Evolutionary conservation across 192 early-diverging fungal species (phyloP), one percentile per base, ranked within the genome.

Genomic region (Coemansia reversa): DNA sequence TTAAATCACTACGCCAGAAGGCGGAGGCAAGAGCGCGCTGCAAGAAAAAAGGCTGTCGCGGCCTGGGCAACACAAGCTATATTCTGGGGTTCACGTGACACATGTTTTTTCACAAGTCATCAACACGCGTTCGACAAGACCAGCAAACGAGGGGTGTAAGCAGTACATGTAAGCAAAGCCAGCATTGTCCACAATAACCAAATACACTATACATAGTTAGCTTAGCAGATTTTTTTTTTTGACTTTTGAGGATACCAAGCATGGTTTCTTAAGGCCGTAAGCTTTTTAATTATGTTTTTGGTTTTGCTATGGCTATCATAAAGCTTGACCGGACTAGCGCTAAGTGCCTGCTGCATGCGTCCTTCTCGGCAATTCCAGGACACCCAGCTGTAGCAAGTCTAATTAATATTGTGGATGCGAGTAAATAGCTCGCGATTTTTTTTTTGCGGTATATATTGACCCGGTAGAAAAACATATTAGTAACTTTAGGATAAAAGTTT

Each of bases 351-450:
- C 12, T 72, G 39, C 5, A 75, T 66, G 22, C 72, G 22, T 75
- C 69, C 3, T 62, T 45, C 19, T 75, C 69, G 25, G 51, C 32
- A 8, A 61, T 60, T 16, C 61, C 50, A 28, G 79, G 79, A 48
- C 69, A 68, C 9, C 60, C 60, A 7, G 69, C 27, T 16, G 58
- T 55, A 55, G 66, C 67, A 7, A 76, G 65, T 12, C 62, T 57
- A 7, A 61, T 49, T 45, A 81, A 47, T 66, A 29, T 81, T 63
- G 57, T 66, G 72, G 50, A 65, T 65, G 22, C 65, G 63, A 20
- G 25, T 54, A 28, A 33, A 61, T 18, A 74, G 72, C 28, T 63
- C 55, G 35, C 62, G 53, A 59, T 72, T 62, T 62, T 62, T 62
- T 72, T 66, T 33, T 66, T 63, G 62, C 59, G 65, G 24, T 72